Percentiles rank a stretch among this genome's conserved stretches.
Evolutionary conservation across 129 eudicot species (phyloP).

Genomic region (Arctium lappa): DNA sequence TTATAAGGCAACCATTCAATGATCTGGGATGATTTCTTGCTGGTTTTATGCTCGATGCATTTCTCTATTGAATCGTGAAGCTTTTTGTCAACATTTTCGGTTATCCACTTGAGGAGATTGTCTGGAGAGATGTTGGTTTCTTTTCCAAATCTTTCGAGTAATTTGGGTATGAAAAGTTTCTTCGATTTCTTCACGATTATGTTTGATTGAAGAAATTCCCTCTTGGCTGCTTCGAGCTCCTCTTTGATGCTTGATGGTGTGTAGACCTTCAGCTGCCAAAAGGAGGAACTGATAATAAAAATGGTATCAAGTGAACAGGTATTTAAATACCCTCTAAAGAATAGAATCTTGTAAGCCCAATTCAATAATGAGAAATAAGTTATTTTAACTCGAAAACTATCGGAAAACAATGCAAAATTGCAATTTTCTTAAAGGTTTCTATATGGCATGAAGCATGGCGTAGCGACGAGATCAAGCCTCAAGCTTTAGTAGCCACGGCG

Average conservation of each 20-base stretch:
- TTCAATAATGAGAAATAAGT: not conserved
- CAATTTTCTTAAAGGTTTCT: not conserved
- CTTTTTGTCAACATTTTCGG: constrained; percentile 59
- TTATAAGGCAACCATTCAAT: constrained; percentile 75
- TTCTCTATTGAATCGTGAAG: constrained; percentile 55
- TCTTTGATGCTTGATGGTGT: constrained; percentile 63
- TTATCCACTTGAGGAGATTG: constrained; percentile 55
- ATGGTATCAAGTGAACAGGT: not conserved
- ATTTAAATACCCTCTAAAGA: not conserved
- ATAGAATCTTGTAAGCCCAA: not conserved
- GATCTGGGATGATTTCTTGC: constrained; percentile 46
- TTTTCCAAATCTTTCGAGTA: constrained; percentile 65
- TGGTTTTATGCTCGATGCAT: constrained; percentile 42
- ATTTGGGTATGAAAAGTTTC: constrained; percentile 60
- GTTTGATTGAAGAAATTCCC: constrained; percentile 72
- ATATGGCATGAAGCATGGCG: too few species aligned
- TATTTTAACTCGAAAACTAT: not conserved
- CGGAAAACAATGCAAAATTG: not conserved
- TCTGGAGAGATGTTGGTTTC: constrained; percentile 64
- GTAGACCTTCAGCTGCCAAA: constrained; percentile 65
- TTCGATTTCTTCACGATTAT: constrained; percentile 71
- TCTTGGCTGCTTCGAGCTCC: constrained; percentile 63
- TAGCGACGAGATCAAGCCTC: too few species aligned
- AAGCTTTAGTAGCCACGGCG: too few species aligned
- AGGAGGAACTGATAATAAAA: not conserved